These are phyloP conservation scores for Pseudonitzschia delicatissima DNA, from an alignment of 108 stramenopile genomes.

Conservation along the genomic window DNA sequence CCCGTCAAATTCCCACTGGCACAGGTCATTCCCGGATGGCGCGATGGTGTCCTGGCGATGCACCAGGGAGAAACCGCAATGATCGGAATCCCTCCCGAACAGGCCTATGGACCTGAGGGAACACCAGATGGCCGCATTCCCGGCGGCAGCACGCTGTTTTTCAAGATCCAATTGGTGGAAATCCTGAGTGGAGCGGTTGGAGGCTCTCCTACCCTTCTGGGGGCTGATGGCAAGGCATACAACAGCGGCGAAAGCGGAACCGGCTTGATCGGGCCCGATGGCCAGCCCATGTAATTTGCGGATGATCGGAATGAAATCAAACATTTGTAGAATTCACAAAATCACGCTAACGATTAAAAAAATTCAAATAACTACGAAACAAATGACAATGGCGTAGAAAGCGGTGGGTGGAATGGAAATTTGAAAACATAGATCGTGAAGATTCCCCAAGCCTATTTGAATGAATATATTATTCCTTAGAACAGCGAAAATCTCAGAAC, in stretches of 20 bases:
- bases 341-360: background rate
- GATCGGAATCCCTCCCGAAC: slow-evolving; percentile 79
- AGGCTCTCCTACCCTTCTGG: slow-evolving; percentile 61
- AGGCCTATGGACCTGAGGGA: slow-evolving; percentile 73
- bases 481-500: too few relatives aligned
- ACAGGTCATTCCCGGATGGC: slow-evolving; percentile 76
- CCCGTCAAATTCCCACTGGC: slow-evolving; percentile 71
- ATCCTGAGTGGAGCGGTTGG: slow-evolving; percentile 72
- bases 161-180: slow-evolving; percentile 83
- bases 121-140: slow-evolving; percentile 84
- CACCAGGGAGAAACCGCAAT: slow-evolving; percentile 86
- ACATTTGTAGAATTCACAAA: too few relatives aligned
- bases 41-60: slow-evolving; percentile 72
- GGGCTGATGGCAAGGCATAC: slow-evolving; percentile 57
- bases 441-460: too few relatives aligned
- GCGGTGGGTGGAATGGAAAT: too few relatives aligned
- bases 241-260: slow-evolving; percentile 8
- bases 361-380: background rate
- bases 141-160: slow-evolving; percentile 79
- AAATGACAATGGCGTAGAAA: too few relatives aligned
- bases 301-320: too few relatives aligned
- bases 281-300: slow-evolving; percentile 58
- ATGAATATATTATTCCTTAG: too few relatives aligned
- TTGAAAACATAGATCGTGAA: too few relatives aligned
- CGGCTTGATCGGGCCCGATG: slow-evolving; percentile 67